phyloP scores from a whole-genome alignment of 2,329 filamentous ascomycete species.

The Pseudogymnoascus pannorum region DNA sequence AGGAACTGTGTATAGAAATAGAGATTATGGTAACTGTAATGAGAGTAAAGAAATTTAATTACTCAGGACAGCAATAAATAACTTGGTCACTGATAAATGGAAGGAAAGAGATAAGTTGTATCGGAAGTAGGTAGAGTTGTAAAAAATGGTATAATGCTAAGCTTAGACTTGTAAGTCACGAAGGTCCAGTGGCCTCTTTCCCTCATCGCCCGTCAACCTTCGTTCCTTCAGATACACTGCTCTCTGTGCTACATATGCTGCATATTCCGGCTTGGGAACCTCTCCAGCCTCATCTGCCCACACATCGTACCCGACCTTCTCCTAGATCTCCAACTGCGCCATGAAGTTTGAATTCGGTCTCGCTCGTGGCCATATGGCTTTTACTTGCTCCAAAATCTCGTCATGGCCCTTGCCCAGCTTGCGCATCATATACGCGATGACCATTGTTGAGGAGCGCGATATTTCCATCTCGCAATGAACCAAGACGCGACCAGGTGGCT shows the following conservation, averaged over 20 bases:
- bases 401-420: conserved; percentile 17
- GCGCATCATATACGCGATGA: conserved; percentile 11
- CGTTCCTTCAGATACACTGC: conserved; percentile 15
- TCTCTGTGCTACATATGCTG: conserved; percentile 14
- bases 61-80: no score
- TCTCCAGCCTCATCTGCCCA: conserved; percentile 25
- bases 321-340: conserved; percentile 29
- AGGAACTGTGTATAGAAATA: no score
- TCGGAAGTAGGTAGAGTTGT: no score
- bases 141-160: not conserved
- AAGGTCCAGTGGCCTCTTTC: not conserved
- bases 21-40: no score
- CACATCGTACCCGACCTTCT: conserved; percentile 25
- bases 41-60: no score
- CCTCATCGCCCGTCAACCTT: not conserved
- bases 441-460: conserved; percentile 1
- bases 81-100: no score
- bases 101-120: no score
- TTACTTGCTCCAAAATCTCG: conserved; percentile 18
- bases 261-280: conserved; percentile 25
- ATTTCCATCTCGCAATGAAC: conserved; percentile 23
- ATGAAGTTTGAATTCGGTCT: conserved; percentile 27
- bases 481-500: conserved; percentile 18
- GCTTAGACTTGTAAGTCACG: not conserved
- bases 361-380: conserved; percentile 18